Evolutionary conservation across 441 rosid genomes (phyloP).

Genomic region (Dalechampia spathulata): DNA sequence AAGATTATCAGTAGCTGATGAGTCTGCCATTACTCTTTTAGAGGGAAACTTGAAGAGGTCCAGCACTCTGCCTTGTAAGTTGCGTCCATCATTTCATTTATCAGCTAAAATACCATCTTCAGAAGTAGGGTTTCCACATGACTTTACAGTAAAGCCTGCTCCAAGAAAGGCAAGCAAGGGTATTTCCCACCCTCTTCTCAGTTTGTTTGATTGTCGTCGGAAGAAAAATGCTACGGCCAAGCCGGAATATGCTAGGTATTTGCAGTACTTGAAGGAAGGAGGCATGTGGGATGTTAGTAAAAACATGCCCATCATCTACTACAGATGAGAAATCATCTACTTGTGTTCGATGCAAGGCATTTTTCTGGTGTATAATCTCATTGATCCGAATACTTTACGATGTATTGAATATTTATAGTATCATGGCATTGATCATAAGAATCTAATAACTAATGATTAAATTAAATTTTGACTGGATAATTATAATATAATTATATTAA

Average conservation of each 20-base stretch:
- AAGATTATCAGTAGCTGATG: slow-evolving; percentile 27
- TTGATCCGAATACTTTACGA: too few relatives aligned
- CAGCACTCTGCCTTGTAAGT: slow-evolving; percentile 27
- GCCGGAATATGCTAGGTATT: slow-evolving; percentile 63
- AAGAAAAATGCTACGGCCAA: slow-evolving; percentile 64
- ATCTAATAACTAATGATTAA: too few relatives aligned
- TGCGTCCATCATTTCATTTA: slow-evolving; percentile 13
- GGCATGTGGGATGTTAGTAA: slow-evolving; percentile 48
- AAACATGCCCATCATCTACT: slow-evolving; percentile 38
- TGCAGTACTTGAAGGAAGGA: slow-evolving; percentile 65
- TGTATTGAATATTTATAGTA: too few relatives aligned
- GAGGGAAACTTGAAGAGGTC: slow-evolving; percentile 35
- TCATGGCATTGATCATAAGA: too few relatives aligned
- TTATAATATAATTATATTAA: too few relatives aligned
- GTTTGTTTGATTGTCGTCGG: slow-evolving; percentile 39
- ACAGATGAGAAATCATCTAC: slow-evolving; percentile 22
- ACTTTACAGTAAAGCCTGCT: not conserved
- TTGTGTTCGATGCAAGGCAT: too few relatives aligned
- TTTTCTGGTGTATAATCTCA: too few relatives aligned
- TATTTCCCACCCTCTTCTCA: slow-evolving; percentile 42
- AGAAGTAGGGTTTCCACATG: not conserved
- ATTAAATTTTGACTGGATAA: too few relatives aligned
- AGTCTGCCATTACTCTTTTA: slow-evolving; percentile 12
- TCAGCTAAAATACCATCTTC: slow-evolving; percentile 9
- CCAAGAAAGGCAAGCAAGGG: slow-evolving; percentile 29